phyloP scores from a whole-genome alignment of 768 basidiomycete genomes.

The Strobilomyces dryophilus region DNA sequence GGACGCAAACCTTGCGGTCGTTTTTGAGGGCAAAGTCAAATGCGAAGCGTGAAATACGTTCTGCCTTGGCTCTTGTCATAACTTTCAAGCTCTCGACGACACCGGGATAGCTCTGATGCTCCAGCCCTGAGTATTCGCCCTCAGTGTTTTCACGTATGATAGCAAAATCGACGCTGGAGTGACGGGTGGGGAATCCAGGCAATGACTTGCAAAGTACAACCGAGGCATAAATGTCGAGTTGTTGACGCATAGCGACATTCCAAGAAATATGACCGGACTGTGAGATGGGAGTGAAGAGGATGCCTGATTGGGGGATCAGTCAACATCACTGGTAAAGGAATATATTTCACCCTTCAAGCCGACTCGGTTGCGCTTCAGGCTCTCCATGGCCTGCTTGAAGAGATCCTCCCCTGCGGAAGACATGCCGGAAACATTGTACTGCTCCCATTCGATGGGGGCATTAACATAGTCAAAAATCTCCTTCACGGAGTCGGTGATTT shows the following conservation, averaged over 20 bases:
- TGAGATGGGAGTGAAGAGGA: constrained; percentile 97
- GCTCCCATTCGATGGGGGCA: constrained; percentile 98
- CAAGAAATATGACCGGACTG: constrained; percentile 96
- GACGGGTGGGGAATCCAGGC: constrained; percentile 93
- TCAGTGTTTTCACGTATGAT: constrained; percentile 99
- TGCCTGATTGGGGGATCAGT: constrained; percentile 52
- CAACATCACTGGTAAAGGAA: not conserved
- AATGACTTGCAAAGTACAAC: constrained; percentile 98
- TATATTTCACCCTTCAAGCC: constrained; percentile 83
- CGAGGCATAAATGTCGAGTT: constrained; percentile 98
- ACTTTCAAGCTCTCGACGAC: constrained; percentile 99
- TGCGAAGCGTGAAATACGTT: constrained; percentile 94
- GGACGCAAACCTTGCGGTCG: constrained; percentile 75
- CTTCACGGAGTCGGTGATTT: constrained; percentile 98
- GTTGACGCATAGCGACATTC: constrained; percentile 99
- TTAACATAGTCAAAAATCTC: constrained; percentile 98
- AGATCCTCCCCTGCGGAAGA: constrained; percentile 91
- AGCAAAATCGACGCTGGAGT: constrained; percentile 95
- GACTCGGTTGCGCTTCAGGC: constrained; percentile 93
- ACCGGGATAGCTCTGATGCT: constrained; percentile 97
- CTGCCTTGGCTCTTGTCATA: constrained; percentile 90
- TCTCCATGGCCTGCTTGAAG: constrained; percentile 98
- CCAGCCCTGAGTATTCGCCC: constrained; percentile 98
- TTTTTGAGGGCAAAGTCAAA: constrained; percentile 99
- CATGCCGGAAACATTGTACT: constrained; percentile 96